phyloP scores from a whole-genome alignment of 2,329 filamentous ascomycete species.

The Coniochaeta prunicola region DNA sequence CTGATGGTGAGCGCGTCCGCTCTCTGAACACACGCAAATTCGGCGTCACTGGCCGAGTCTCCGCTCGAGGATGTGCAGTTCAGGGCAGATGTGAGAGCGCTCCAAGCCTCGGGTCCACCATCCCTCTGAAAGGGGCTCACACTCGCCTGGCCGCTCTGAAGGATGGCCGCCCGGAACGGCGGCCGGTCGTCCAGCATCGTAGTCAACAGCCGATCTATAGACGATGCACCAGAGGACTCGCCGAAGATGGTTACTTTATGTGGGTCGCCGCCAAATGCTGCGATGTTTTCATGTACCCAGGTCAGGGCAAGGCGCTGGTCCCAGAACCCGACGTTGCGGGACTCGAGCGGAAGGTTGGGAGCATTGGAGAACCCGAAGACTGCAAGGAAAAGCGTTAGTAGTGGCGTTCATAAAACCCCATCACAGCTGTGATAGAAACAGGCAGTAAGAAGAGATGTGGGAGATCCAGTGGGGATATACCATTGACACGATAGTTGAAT shows the following conservation, averaged over 20 bases:
- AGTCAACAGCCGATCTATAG: constrained; percentile 10
- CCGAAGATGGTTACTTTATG: constrained; percentile 36
- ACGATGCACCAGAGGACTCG: constrained; percentile 33
- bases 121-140: neutral
- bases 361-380: constrained; percentile 3
- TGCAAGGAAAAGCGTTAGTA: no score
- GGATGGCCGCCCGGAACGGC: neutral
- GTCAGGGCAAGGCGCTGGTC: constrained; percentile 33
- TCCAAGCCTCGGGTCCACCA: neutral
- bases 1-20: neutral
- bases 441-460: neutral
- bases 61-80: neutral
- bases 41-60: neutral
- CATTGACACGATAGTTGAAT: constrained; percentile 1
- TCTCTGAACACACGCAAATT: neutral
- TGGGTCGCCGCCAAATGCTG: constrained; percentile 34
- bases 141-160: neutral
- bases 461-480: neutral
- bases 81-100: neutral
- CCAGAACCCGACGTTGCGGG: constrained; percentile 26
- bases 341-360: neutral
- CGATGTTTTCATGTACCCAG: constrained; percentile 38
- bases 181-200: constrained; percentile 26
- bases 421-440: no score
- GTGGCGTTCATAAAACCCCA: no score